phyloP scores from a whole-genome alignment of 2,329 filamentous ascomycete species.

The Cadophora sp. region DNA sequence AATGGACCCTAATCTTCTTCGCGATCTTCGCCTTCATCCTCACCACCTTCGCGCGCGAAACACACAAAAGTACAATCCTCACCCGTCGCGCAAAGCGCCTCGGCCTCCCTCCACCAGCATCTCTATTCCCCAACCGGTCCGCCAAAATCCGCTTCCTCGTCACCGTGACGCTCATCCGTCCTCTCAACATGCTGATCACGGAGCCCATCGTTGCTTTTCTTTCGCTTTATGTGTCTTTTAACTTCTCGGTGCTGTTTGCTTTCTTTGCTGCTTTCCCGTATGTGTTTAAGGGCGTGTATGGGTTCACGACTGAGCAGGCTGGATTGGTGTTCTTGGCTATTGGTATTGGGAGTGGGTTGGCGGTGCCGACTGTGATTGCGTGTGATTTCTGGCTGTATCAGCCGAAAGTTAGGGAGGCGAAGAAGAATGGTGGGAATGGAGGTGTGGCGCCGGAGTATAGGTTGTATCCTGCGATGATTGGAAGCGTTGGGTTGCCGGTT shows the following conservation, averaged over 20 bases:
- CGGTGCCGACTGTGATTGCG: constrained; percentile 49
- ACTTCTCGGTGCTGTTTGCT: constrained; percentile 49
- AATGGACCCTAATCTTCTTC: constrained; percentile 59
- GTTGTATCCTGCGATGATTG: constrained; percentile 64
- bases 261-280: constrained; percentile 51
- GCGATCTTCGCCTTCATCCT: constrained; percentile 53
- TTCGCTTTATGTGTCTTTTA: constrained; percentile 47
- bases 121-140: constrained; percentile 50
- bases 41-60: constrained; percentile 52
- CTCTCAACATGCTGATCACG: constrained; percentile 48
- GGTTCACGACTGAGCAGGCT: constrained; percentile 46
- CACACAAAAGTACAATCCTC: constrained; percentile 45
- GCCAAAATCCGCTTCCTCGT: constrained; percentile 52
- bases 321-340: constrained; percentile 50
- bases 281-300: constrained; percentile 48
- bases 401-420: constrained; percentile 25
- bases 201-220: constrained; percentile 48
- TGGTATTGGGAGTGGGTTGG: constrained; percentile 52
- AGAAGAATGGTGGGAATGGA: constrained; percentile 25
- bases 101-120: constrained; percentile 50
- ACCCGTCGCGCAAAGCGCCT: constrained; percentile 40
- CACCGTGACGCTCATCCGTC: constrained; percentile 46
- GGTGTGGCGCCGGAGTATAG: constrained; percentile 60
- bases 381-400: constrained; percentile 54
- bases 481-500: constrained; percentile 57